Evolutionary conservation across 129 eudicot species (phyloP).

Genomic region (Centaurea solstitialis): DNA sequence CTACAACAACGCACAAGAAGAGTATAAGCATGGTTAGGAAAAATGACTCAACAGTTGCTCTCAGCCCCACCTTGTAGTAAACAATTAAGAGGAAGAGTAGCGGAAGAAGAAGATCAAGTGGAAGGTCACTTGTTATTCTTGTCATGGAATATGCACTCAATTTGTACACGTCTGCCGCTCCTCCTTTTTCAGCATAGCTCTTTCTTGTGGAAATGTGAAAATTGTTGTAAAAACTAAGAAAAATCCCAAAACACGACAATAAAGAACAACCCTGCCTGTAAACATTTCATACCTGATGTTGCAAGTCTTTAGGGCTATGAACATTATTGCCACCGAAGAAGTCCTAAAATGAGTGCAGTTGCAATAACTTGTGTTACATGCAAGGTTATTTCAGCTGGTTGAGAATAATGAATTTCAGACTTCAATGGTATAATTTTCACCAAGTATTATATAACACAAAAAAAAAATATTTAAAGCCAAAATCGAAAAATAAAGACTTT

Average conservation of each 20-base stretch:
- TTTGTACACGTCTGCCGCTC: conserved; percentile 93
- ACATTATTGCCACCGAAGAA: conserved; percentile 94
- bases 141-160: conserved; percentile 88
- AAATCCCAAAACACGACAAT: conserved; percentile 98
- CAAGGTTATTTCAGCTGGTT: conserved; percentile 82
- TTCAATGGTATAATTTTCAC: no score
- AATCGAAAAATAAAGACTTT: no score
- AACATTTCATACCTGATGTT: conserved; percentile 64
- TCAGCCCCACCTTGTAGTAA: conserved; percentile 83
- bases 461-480: no score
- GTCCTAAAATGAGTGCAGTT: conserved; percentile 70
- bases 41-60: conserved; percentile 53
- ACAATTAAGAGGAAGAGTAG: conserved; percentile 67
- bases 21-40: conserved; percentile 69
- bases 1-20: conserved; percentile 86
- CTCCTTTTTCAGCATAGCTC: conserved; percentile 89
- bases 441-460: no score
- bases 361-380: conserved; percentile 83
- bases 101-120: conserved; percentile 83
- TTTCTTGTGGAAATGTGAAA: conserved; percentile 93
- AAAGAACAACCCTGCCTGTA: conserved; percentile 90
- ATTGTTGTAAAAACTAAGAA: conserved; percentile 95
- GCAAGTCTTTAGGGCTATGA: conserved; percentile 49
- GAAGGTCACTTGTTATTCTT: conserved; percentile 87
- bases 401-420: no score